These are phyloP conservation scores for Pyrenula massariospora DNA, from an alignment of 495 filamentous ascomycete species.

Conservation along the genomic window DNA sequence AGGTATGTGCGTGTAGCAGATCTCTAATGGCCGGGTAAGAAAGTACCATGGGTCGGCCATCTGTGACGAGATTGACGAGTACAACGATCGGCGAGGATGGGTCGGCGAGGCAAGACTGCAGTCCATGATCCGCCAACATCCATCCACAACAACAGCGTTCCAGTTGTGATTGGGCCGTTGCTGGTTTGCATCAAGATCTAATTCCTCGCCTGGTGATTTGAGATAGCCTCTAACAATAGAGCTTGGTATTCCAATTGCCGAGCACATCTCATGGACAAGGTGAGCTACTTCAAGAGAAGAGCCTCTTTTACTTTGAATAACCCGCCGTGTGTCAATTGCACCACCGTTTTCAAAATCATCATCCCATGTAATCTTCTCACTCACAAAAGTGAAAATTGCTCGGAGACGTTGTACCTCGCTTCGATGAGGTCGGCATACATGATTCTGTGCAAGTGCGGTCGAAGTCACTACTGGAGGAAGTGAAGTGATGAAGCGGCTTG, in stretches of 20 bases:
- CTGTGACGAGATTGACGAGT: constrained; percentile 57
- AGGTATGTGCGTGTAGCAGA: constrained; percentile 92
- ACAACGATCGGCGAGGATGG: constrained; percentile 64
- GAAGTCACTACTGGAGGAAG: constrained; percentile 86
- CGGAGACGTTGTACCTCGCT: constrained; percentile 88
- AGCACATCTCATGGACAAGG: constrained; percentile 87
- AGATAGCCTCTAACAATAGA: constrained; percentile 81
- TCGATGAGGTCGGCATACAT: constrained; percentile 87
- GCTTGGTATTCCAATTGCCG: constrained; percentile 73
- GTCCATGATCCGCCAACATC: constrained; percentile 95
- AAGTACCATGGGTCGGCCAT: constrained; percentile 85
- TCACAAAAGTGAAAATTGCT: constrained; percentile 93
- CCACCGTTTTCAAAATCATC: constrained; percentile 67
- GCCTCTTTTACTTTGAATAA: constrained; percentile 73
- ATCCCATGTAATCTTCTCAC: constrained; percentile 94
- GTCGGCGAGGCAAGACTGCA: constrained; percentile 85
- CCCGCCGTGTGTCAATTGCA: constrained; percentile 66
- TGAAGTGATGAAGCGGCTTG: constrained; percentile 77
- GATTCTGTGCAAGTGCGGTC: constrained; percentile 73
- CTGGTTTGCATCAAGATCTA: constrained; percentile 59
- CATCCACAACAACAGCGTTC: constrained; percentile 90
- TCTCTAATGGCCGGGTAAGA: constrained; percentile 69
- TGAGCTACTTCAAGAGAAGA: constrained; percentile 86
- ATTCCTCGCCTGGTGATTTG: constrained; percentile 74
- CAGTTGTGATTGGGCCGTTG: constrained; percentile 92